Evolutionary conservation across 768 basidiomycete genomes (phyloP).

Genomic region (Panus rudis): DNA sequence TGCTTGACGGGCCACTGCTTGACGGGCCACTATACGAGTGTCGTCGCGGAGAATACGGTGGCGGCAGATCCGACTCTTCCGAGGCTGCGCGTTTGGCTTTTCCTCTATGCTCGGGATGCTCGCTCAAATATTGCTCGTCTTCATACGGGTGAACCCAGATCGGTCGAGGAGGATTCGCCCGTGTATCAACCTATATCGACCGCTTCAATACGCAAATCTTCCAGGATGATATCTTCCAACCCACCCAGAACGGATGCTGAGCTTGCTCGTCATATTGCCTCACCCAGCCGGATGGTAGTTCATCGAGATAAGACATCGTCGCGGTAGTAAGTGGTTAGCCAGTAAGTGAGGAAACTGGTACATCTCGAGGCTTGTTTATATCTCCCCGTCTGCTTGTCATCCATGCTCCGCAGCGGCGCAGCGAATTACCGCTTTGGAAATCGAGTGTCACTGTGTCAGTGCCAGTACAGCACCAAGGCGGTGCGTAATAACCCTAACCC

Average conservation of each 20-base stretch:
- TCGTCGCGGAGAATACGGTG: constrained; percentile 19
- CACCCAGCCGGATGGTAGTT: constrained; percentile 55
- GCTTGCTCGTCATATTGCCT: constrained; percentile 36
- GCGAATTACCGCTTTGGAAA: too few species aligned
- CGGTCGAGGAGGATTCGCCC: constrained; percentile 51
- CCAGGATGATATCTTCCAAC: constrained; percentile 8
- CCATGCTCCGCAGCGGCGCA: too few species aligned
- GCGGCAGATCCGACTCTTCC: constrained; percentile 14
- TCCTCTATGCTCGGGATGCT: constrained; percentile 42
- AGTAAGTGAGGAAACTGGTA: too few species aligned
- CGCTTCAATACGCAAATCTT: neutral
- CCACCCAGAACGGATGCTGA: constrained; percentile 45
- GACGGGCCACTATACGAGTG: constrained; percentile 21
- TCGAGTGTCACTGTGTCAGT: too few species aligned
- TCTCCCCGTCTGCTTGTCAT: too few species aligned
- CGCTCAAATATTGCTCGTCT: constrained; percentile 53
- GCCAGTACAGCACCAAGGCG: too few species aligned
- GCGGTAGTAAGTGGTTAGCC: too few species aligned
- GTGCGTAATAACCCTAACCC: too few species aligned
- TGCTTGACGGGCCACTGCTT: neutral
- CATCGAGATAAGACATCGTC: too few species aligned
- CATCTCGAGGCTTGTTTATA: too few species aligned
- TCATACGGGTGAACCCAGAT: constrained; percentile 73
- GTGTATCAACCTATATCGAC: constrained; percentile 52
- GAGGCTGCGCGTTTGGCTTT: constrained; percentile 13